Percentiles rank a stretch among this genome's conserved stretches.
These are phyloP conservation scores for Coniochaeta sp. DNA, from an alignment of 2,329 filamentous ascomycete genomes.

Conservation along the genomic window DNA sequence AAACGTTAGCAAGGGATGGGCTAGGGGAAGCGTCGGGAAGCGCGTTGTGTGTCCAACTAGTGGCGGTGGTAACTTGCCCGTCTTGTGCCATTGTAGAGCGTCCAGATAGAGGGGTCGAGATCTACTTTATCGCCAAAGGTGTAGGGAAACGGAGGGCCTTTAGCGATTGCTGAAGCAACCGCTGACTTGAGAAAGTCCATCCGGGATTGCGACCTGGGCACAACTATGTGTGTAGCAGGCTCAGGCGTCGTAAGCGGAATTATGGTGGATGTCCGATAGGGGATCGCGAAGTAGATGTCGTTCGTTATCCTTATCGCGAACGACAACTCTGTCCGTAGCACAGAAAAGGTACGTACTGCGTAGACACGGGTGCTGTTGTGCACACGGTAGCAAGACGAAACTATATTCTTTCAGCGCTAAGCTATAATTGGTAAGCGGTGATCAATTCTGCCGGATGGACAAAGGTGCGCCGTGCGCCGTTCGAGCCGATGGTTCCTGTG, in stretches of 20 bases:
- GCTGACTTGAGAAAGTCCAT: slow-evolving; percentile 99
- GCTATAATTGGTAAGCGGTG: neutral
- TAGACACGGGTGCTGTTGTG: too few relatives aligned
- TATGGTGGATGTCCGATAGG: neutral
- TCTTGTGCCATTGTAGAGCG: slow-evolving; percentile 89
- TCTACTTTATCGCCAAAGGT: slow-evolving; percentile 89
- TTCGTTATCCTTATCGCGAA: slow-evolving; percentile 1
- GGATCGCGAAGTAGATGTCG: neutral
- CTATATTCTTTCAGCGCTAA: neutral
- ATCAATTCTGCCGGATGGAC: neutral
- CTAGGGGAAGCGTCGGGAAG: neutral
- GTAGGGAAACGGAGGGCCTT: slow-evolving; percentile 89
- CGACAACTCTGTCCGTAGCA: neutral
- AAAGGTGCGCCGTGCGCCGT: neutral
- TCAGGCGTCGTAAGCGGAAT: neutral
- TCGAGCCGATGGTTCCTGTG: neutral
- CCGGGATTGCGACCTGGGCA: slow-evolving; percentile 4
- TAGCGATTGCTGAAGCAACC: slow-evolving; percentile 91
- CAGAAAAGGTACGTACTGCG: too few relatives aligned
- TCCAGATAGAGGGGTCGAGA: slow-evolving; percentile 90
- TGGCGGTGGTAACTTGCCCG: slow-evolving; percentile 48
- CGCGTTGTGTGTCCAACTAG: neutral
- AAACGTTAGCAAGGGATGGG: slow-evolving; percentile 1
- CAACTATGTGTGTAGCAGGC: neutral
- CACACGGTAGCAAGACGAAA: neutral